These are phyloP conservation scores for Hibiscus syriacus DNA, from an alignment of 345 rosid species.

Conservation along the genomic window DNA sequence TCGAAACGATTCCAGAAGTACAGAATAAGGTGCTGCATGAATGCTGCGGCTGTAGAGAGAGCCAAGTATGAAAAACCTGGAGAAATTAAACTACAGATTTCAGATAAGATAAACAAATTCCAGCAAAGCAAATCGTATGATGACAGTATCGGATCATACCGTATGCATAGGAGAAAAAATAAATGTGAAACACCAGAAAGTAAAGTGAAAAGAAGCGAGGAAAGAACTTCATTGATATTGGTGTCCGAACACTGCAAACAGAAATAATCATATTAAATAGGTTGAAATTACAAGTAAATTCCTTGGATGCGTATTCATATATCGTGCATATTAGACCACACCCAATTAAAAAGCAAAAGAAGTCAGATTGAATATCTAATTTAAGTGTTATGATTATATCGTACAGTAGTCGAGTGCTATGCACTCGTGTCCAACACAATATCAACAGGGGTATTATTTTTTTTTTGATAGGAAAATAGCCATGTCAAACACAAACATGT, in stretches of 20 bases:
- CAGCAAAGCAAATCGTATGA: background rate
- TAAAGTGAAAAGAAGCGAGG: slow-evolving; percentile 96
- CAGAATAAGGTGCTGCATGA: slow-evolving; percentile 91
- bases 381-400: background rate
- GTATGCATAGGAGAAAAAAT: slow-evolving; percentile 88
- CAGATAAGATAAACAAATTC: background rate
- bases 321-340: background rate
- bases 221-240: slow-evolving; percentile 98
- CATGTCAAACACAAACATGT: background rate
- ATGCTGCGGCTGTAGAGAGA: slow-evolving; percentile 79
- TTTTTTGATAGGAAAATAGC: too few species aligned
- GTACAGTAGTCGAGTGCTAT: background rate
- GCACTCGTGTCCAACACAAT: background rate
- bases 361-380: background rate
- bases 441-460: background rate
- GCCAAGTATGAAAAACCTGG: slow-evolving; percentile 96
- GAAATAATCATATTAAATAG: slow-evolving; percentile 13
- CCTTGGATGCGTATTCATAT: background rate
- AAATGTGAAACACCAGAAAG: slow-evolving; percentile 95
- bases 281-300: background rate
- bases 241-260: slow-evolving; percentile 85
- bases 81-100: background rate
- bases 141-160: slow-evolving; percentile 41
- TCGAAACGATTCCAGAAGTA: slow-evolving; percentile 99
- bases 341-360: background rate